phyloP scores from a whole-genome alignment of 2,329 filamentous ascomycete species.

The Scedosporium dehoogii region DNA sequence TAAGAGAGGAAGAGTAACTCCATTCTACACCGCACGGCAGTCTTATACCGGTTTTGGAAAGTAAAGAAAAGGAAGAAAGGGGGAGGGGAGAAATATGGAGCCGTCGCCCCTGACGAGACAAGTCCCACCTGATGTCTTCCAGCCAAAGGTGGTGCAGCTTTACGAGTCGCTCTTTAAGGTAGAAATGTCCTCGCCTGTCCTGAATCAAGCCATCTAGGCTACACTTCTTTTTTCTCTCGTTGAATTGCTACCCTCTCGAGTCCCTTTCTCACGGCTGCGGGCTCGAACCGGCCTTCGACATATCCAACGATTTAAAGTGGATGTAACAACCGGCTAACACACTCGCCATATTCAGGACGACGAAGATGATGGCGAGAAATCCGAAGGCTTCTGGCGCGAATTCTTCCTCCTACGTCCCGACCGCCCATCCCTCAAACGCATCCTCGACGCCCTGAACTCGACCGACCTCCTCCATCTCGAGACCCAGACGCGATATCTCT shows the following conservation, averaged over 20 bases:
- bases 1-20: no score
- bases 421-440: slow-evolving; percentile 51
- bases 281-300: no score
- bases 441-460: slow-evolving; percentile 61
- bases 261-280: background rate
- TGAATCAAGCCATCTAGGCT: no score
- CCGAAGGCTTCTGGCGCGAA: slow-evolving; percentile 91
- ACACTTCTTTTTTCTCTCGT: no score
- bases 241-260: no score
- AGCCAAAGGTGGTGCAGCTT: slow-evolving; percentile 85
- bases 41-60: background rate
- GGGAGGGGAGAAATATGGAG: slow-evolving; percentile 50
- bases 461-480: slow-evolving; percentile 70
- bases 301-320: no score
- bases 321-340: slow-evolving; percentile 14
- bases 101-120: slow-evolving; percentile 89
- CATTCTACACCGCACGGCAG: background rate
- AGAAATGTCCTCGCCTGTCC: slow-evolving; percentile 9
- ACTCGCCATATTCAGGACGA: slow-evolving; percentile 30
- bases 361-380: slow-evolving; percentile 59
- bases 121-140: slow-evolving; percentile 78
- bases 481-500: slow-evolving; percentile 68
- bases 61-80: background rate
- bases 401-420: slow-evolving; percentile 89
- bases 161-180: slow-evolving; percentile 80